Evolutionary conservation across 192 early-diverging fungal genomes (phyloP).

Genomic region (Coemansia sp.): DNA sequence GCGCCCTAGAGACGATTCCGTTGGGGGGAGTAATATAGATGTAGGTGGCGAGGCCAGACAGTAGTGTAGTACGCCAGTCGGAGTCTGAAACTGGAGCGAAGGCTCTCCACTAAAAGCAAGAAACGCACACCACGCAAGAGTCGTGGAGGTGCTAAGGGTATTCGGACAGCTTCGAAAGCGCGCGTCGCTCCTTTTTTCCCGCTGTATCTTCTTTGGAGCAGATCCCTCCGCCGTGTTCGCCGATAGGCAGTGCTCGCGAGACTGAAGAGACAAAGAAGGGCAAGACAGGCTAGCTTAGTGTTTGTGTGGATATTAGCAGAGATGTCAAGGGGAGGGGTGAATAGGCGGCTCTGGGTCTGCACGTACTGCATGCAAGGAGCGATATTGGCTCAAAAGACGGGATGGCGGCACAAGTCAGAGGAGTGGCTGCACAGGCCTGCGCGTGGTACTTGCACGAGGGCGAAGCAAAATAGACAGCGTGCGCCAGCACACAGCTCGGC

Average conservation of each 20-base stretch:
- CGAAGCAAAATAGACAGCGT: background rate
- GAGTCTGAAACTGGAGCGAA: slow-evolving; percentile 17
- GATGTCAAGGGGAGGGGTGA: no score
- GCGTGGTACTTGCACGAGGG: background rate
- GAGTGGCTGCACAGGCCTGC: background rate
- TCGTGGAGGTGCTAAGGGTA: background rate
- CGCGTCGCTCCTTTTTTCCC: background rate
- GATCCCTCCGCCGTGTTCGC: background rate
- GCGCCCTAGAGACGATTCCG: background rate
- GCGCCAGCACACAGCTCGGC: background rate
- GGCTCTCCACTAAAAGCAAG: background rate
- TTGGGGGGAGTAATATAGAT: background rate
- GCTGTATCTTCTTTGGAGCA: background rate
- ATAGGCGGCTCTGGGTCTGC: background rate
- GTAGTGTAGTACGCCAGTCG: slow-evolving; percentile 1
- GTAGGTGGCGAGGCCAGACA: background rate
- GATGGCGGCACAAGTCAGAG: background rate
- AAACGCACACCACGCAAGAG: background rate
- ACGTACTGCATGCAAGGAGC: background rate
- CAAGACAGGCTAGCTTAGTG: no score
- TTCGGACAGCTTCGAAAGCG: background rate
- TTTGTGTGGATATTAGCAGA: no score
- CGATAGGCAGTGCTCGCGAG: background rate
- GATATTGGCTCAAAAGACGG: background rate
- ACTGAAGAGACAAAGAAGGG: background rate